Conservation (phyloP, 2,329 filamentous ascomycete genomes). For the Apiospora aurea region DNA sequence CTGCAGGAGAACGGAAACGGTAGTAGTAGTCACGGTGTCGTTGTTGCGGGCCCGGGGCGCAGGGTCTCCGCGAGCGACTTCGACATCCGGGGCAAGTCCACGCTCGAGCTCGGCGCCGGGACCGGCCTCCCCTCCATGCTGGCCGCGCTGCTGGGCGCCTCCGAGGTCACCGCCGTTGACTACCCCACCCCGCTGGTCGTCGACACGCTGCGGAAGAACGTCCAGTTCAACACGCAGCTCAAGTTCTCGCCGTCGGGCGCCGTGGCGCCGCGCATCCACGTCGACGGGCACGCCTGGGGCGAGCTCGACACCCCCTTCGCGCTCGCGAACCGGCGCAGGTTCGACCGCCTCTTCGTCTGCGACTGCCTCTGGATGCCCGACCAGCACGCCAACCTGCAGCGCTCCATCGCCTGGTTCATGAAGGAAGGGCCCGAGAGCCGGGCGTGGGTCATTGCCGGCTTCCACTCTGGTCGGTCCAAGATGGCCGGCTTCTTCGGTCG, state of each 20-base stretch:
- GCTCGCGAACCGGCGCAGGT: conserved; percentile 46
- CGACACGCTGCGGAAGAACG: conserved; percentile 63
- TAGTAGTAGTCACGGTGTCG: neutral
- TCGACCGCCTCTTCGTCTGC: conserved; percentile 70
- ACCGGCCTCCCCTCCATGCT: conserved; percentile 62
- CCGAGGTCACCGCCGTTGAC: conserved; percentile 67
- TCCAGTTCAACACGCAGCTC: conserved; percentile 56
- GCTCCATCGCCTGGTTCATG: conserved; percentile 70
- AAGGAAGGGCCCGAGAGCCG: conserved; percentile 48
- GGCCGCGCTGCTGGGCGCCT: conserved; percentile 54
- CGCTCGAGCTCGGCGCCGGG: conserved; percentile 74
- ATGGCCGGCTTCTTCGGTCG: conserved; percentile 70
- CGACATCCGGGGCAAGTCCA: conserved; percentile 57
- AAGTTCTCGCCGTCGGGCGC: conserved; percentile 41
- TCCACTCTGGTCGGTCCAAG: conserved; percentile 73
- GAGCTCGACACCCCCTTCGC: conserved; percentile 49
- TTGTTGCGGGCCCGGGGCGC: neutral
- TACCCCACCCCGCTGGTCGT: conserved; percentile 70
- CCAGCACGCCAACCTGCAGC: conserved; percentile 72
- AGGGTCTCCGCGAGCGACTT: conserved; percentile 42
- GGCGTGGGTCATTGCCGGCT: conserved; percentile 72
- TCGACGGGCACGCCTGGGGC: conserved; percentile 73
- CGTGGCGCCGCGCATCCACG: conserved; percentile 43
- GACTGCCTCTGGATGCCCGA: conserved; percentile 80
- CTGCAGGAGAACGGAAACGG: neutral